Conservation (phyloP, 768 basidiomycete genomes). For the Dentipellis sp. region DNA sequence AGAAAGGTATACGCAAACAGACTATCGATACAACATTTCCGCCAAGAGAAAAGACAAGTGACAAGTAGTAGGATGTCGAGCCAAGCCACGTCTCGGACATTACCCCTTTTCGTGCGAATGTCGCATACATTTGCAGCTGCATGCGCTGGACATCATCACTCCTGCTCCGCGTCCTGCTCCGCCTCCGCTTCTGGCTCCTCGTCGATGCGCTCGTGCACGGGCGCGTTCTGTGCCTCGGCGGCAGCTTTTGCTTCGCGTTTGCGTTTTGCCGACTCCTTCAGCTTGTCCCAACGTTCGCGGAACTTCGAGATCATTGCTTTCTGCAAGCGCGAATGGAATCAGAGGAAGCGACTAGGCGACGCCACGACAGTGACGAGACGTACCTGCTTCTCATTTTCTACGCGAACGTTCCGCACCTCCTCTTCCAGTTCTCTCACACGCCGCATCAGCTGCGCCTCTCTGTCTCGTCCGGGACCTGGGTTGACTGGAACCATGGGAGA, state of each 20-base stretch:
- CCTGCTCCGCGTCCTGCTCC: conserved; percentile 29
- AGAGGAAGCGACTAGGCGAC: conserved; percentile 10
- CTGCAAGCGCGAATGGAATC: conserved; percentile 28
- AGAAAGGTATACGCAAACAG: background rate
- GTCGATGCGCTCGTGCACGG: conserved; percentile 58
- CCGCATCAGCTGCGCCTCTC: conserved; percentile 41
- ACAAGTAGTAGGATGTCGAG: background rate
- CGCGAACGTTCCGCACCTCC: conserved; percentile 50
- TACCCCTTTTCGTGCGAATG: background rate
- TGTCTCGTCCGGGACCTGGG: conserved; percentile 40
- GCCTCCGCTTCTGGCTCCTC: conserved; percentile 62
- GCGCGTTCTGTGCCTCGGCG: conserved; percentile 37
- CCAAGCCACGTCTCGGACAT: background rate
- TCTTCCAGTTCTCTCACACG: conserved; percentile 72
- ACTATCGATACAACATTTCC: background rate
- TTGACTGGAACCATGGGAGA: conserved; percentile 42
- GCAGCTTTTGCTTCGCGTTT: conserved; percentile 70
- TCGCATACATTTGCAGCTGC: background rate
- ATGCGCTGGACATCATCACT: background rate
- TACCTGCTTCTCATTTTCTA: conserved; percentile 81
- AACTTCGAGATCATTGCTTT: conserved; percentile 78
- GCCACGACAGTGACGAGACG: conserved; percentile 16
- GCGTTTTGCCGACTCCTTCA: conserved; percentile 80
- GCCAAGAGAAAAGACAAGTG: background rate
- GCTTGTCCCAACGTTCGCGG: conserved; percentile 81